Evolutionary conservation across 2,329 filamentous ascomycete genomes (phyloP), one percentile per base, ranked within the genome.

Genomic region (Daldinia sp.): DNA sequence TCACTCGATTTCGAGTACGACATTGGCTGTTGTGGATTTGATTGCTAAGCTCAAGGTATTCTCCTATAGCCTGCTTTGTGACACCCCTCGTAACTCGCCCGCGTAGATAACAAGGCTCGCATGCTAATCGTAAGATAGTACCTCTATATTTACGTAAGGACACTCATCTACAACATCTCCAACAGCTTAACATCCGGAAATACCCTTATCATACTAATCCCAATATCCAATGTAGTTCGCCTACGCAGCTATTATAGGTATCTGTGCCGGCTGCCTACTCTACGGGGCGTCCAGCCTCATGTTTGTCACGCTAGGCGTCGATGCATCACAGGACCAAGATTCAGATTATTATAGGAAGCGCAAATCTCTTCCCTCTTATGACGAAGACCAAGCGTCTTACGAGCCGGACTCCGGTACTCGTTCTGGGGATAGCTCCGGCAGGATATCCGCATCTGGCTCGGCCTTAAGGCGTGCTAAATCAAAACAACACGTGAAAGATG

Each of bases 141-240:
- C 57, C 63, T 75, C 9, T 76, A 75, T 43, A 69, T 74, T 54
- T 75, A 71, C 50, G 74, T 76, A 74, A 72, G 74, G 10, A 54
- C 21, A 27, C 19, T 49, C 25, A 23, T 49, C 25, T 29, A 2
- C 19, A 15, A 50, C 25, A 23, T 49, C 25, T 29, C 2, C 19
- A 15, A 50, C 50, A 17, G 29, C 13, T 61, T 19, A 15, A 21
- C 30, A 11, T 6, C 5, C 17, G 19, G 37, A 34, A 55, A 47
- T 9, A 17, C 23, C 32, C 23, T 23, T 37, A 49, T 58, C 17
- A 37, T 41, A 57, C 50, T 52, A 11, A 64, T 57, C 57, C 47
- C 43, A 55, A 50, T 43, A 53, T 48, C 15, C 57, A 25, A 52
- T 47, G 57, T 61, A 76, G 74, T 58, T 76, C 43, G 69, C 72